phyloP scores from a whole-genome alignment of 1,139 yeast genomes.

The Pichia sp. region DNA sequence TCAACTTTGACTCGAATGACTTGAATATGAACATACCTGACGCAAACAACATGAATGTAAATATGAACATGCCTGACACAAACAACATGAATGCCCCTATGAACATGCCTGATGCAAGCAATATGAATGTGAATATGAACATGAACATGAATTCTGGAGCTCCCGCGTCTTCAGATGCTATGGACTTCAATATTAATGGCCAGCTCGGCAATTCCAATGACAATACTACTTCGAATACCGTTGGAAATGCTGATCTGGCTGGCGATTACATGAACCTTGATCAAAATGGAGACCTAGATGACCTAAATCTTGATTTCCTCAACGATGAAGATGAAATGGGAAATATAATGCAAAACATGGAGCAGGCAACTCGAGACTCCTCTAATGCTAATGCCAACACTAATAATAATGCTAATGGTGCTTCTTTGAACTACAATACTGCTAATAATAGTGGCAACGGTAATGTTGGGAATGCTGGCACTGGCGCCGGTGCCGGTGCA shows the following conservation, averaged over 20 bases:
- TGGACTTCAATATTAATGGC: conserved; percentile 11
- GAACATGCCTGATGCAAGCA: too few relatives aligned
- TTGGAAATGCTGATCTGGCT: conserved; percentile 2
- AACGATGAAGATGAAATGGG: conserved; percentile 12
- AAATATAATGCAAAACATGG: conserved; percentile 6
- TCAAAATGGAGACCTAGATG: conserved; percentile 16
- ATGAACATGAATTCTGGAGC: conserved; percentile 4
- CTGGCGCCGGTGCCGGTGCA: background rate
- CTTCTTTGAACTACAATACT: background rate
- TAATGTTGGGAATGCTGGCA: background rate
- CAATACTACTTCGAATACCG: conserved; percentile 2
- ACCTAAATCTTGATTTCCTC: conserved; percentile 21
- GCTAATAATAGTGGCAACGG: conserved; percentile 1
- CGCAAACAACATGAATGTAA: conserved; percentile 1
- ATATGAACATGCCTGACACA: conserved; percentile 22
- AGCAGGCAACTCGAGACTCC: background rate
- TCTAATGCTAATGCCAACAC: too few relatives aligned
- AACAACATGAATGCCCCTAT: conserved; percentile 28
- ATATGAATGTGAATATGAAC: too few relatives aligned
- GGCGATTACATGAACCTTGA: conserved; percentile 11
- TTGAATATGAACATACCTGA: too few relatives aligned
- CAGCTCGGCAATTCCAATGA: background rate
- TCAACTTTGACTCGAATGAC: conserved; percentile 19
- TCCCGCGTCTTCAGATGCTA: conserved; percentile 5
- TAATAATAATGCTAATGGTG: conserved; percentile 1